phyloP scores from a whole-genome alignment of 495 filamentous ascomycete species.

The Neurospora sp. region DNA sequence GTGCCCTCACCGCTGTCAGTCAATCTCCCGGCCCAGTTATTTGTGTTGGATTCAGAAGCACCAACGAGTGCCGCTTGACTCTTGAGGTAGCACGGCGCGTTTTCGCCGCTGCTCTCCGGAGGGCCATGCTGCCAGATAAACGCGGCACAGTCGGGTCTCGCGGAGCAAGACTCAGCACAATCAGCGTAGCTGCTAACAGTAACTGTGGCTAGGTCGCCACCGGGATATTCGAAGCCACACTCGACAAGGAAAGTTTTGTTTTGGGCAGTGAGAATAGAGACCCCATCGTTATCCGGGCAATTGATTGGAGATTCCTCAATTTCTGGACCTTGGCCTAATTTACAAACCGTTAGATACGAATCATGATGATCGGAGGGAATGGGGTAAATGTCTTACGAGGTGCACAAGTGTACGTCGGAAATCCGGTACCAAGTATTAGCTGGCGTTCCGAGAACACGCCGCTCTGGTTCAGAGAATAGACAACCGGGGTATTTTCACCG shows the following conservation, averaged over 20 bases:
- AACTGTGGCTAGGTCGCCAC: neutral
- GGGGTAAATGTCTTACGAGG: neutral
- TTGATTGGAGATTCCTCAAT: neutral
- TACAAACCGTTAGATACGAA: neutral
- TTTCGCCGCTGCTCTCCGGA: neutral
- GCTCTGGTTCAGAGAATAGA: neutral
- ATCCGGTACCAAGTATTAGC: neutral
- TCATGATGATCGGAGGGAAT: neutral
- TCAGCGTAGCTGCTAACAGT: neutral
- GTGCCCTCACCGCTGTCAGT: neutral
- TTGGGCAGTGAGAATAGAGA: neutral
- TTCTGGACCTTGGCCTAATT: neutral
- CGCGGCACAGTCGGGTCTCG: neutral
- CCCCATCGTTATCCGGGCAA: neutral
- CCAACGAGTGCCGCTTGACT: neutral
- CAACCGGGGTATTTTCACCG: neutral
- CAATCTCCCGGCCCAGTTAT: neutral
- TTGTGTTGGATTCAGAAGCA: neutral
- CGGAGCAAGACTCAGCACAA: neutral
- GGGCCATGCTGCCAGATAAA: neutral
- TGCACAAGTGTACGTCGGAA: neutral
- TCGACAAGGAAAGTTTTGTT: neutral
- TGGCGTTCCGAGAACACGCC: neutral
- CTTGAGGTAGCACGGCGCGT: neutral
- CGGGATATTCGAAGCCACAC: neutral